Evolutionary conservation across 192 early-diverging fungal species (phyloP), one percentile per base, ranked within the genome.

Genomic region (Coemansia sp.): DNA sequence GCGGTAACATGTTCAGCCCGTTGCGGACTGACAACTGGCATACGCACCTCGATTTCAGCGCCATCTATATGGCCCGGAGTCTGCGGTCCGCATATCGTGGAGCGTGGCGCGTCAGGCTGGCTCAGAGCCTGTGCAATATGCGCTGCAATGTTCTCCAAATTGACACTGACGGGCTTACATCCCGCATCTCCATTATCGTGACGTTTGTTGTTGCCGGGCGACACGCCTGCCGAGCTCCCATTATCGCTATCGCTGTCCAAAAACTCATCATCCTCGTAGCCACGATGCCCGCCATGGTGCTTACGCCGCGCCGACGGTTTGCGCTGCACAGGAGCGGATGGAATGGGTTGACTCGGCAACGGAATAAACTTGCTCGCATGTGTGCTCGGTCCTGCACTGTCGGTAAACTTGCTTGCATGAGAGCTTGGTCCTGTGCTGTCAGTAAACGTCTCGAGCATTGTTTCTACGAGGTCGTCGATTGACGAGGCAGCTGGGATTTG

Each of bases 161-260:
- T 70, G 38, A 63, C 61, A n/a, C 76, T 73, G 32, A 48, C 53
- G 5, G 70, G 67, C 57, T 53, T 73, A 64, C 59, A 65, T n/a
- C 50, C 60, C 2, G 17, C 41, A 1, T 15, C 14, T 35, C 10
- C 17, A 0, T 29, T 35, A 7, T 21, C 45, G 0, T 15, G 39
- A 4, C 25, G 60, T 1, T 1, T 23, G 11, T 22, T n/a, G 11
- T 22, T 29, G 17, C 22, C 7, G 2, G 61, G 61, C 32, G 61
- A 54, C 10, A 39, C 50, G 12, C 52, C 61, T 2, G 2, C 15
- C 12, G 52, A 64, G 51, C 62, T 57, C 63, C 14, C 60, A 27
- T 54, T 61, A 35, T 79, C 76, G 52, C 65, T 73, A 43, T 77
- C 76, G 62, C 62, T 67, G 8, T 73, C 71, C 53, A 79, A 57